These are phyloP conservation scores for Xylariales sp. DNA, from an alignment of 2,329 filamentous ascomycete genomes.

Conservation along the genomic window DNA sequence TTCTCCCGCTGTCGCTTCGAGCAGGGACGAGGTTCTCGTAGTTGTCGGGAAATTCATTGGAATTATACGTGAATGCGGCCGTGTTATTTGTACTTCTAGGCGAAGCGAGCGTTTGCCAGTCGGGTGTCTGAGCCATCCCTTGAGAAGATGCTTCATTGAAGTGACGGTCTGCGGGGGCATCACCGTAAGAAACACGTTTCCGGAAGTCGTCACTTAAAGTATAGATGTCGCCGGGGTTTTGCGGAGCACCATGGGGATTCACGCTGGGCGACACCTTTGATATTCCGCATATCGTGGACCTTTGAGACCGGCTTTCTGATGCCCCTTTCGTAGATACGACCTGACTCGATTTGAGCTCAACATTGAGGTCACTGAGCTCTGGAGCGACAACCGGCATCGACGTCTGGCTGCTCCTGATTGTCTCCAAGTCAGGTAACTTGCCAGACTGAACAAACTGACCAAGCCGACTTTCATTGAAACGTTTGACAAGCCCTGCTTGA, in stretches of 20 bases:
- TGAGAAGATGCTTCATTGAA: slow-evolving; percentile 14
- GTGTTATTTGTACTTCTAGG: not conserved
- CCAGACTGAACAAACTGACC: slow-evolving; percentile 26
- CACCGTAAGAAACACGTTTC: slow-evolving; percentile 20
- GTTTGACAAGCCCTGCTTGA: slow-evolving; percentile 26
- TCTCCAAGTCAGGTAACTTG: slow-evolving; percentile 21
- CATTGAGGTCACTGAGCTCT: not conserved
- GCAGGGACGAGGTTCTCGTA: not conserved
- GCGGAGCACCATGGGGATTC: slow-evolving; percentile 28
- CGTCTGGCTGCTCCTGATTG: slow-evolving; percentile 1
- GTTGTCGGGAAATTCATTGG: slow-evolving; percentile 3
- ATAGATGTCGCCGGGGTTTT: slow-evolving; percentile 29
- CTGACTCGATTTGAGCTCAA: not conserved
- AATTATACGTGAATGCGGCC: not conserved
- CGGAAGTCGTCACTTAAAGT: slow-evolving; percentile 27
- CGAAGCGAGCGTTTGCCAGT: not conserved
- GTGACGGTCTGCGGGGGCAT: too few species aligned
- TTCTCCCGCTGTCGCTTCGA: not conserved
- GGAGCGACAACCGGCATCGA: not conserved
- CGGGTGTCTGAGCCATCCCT: slow-evolving; percentile 5
- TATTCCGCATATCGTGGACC: slow-evolving; percentile 16
- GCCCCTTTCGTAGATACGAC: not conserved
- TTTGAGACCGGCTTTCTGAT: slow-evolving; percentile 11
- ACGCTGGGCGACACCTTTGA: slow-evolving; percentile 14
- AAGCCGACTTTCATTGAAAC: slow-evolving; percentile 27